Percentiles rank a stretch among this genome's conserved stretches.
phyloP scores from a whole-genome alignment of 75 land plant species.

The Adiantum capillusveneris region DNA sequence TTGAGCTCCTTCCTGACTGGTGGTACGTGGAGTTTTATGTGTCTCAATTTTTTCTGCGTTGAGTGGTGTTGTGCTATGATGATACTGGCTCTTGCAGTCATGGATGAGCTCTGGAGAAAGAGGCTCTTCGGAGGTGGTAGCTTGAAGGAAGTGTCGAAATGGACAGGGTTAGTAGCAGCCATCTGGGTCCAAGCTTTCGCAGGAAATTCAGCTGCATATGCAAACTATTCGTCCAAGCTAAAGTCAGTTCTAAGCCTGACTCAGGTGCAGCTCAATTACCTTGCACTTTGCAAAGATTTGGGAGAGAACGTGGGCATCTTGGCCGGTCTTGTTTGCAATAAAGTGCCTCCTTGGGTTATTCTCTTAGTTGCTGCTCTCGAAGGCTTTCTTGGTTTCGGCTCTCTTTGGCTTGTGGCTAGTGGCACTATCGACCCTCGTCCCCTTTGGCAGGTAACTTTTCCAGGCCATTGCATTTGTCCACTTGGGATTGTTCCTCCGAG shows the following conservation, averaged over 20 bases:
- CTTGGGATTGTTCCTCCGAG: too few relatives aligned
- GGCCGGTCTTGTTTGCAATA: slow-evolving; percentile 24
- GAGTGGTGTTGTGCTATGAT: too few relatives aligned
- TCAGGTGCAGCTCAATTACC: slow-evolving; percentile 33
- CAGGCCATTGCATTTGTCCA: too few relatives aligned
- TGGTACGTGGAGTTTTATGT: too few relatives aligned
- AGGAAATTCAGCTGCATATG: slow-evolving; percentile 41
- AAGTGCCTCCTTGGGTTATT: slow-evolving; percentile 30
- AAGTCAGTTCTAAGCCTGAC: slow-evolving; percentile 19
- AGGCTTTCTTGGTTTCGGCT: slow-evolving; percentile 27
- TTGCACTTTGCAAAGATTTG: slow-evolving; percentile 34
- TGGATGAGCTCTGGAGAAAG: too few relatives aligned
- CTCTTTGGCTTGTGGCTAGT: slow-evolving; percentile 23
- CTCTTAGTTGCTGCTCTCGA: slow-evolving; percentile 29
- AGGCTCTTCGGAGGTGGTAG: too few relatives aligned
- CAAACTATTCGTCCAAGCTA: slow-evolving; percentile 18
- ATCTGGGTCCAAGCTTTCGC: slow-evolving; percentile 38
- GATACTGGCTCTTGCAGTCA: too few relatives aligned
- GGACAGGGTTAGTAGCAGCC: slow-evolving; percentile 29
- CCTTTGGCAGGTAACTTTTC: too few relatives aligned
- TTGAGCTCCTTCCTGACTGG: too few relatives aligned
- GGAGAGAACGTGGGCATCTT: slow-evolving; percentile 33
- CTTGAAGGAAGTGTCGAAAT: too few relatives aligned
- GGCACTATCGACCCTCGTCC: too few relatives aligned
- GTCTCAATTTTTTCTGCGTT: too few relatives aligned